Base-by-base conservation (phyloP, 129 eudicot species). In the Gnaphalium uliginosum region DNA sequence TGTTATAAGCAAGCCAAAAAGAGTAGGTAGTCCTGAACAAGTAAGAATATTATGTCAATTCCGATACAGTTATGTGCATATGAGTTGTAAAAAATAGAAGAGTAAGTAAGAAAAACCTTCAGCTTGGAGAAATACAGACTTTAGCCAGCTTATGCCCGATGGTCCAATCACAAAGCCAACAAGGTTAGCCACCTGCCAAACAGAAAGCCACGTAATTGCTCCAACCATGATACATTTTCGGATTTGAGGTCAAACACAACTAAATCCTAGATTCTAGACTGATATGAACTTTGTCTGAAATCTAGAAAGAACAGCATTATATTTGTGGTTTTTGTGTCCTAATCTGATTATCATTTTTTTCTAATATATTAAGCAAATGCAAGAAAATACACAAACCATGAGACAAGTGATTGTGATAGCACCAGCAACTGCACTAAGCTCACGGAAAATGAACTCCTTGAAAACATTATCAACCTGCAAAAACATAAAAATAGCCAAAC, bases 81-180 rank as follows among this genome's bases (percentile, higher is more conserved):
- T 26, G 51, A 66, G 53, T 54, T 39, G 23, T 57, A 37, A 60
- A n/a, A 33, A 65, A 24, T 25, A 63, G 27, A 27, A 24, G 21
- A 50, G 75, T 15, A 65, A 84, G 67, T 27, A 71, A 67, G 61
- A 76, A 11, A 74, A 62, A 91, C 97, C 96, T 91, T 87, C 83
- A 41, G 78, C 71, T 69, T 78, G 86, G 71, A 91, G 87, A 81
- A 91, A 91, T 26, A 78, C 86, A 23, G 89, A 85, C 59, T 82
- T 81, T 85, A 93, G 70, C 96, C 95, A 93, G 48, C 83, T 87
- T 51, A 93, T 82, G 79, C 98, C 93, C 4, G 98, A 93, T 41
- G 98, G 93, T 78, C 98, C 98, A 74, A 93, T 87, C 23, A 93
- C 97, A 81, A 90, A 93, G 50, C 98, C 98, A 37, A 93, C 89